Base-by-base conservation (phyloP, 2,329 filamentous ascomycete species). In the Colletotrichum sp. region DNA sequence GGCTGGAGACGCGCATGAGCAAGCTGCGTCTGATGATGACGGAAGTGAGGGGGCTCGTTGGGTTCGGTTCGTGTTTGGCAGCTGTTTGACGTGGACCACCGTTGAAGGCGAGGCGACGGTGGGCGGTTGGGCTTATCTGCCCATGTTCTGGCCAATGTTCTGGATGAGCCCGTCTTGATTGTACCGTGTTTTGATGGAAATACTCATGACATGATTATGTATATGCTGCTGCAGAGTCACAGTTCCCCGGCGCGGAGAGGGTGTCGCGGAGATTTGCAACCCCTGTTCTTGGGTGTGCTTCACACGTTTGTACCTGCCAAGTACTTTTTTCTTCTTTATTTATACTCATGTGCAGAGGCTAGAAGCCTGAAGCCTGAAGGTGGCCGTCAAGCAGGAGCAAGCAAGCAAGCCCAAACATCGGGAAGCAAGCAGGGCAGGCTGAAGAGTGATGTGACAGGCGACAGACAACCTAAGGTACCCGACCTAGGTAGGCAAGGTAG, bases 221-320 rank as follows among this genome's bases (percentile, higher is more conserved):
- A 65, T 64, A 59, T 39, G 65, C 30, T 52, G 67, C 69, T 70
- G 68, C 68, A 70, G 67, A 69, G 26, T 63, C 36, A 63, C 57
- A 9, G 36, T 63, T 70, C 57, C 68, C 68, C 68, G 68, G 68
- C n/a, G 36, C 34, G 12, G 44, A 59, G 57, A 74, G 44, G 71
- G 67, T 74, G 71, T 65, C 71, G 59, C 71, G 71, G 71, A 74
- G 73, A 73, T 62, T 76, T 76, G 64, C 64, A 73, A 76, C 70
- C 70, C 73, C 44, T 21, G 44, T 52, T 52, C n/a, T 52, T 72
- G 63, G 63, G 34, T 49, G 32, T 44, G 32, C 12, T 24, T n/a
- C 49, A 26, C 57, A 44, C 60, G n/a, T 21, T 28, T 62, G 66
- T 69, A 60, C 52, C 21, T 13, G 16, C 52, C 12, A 69, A 69